A percentile compares a stretch with the other conserved stretches of the same genome.
phyloP scores from a whole-genome alignment of 169 alveolate genomes.

The Eimeria necatrix region DNA sequence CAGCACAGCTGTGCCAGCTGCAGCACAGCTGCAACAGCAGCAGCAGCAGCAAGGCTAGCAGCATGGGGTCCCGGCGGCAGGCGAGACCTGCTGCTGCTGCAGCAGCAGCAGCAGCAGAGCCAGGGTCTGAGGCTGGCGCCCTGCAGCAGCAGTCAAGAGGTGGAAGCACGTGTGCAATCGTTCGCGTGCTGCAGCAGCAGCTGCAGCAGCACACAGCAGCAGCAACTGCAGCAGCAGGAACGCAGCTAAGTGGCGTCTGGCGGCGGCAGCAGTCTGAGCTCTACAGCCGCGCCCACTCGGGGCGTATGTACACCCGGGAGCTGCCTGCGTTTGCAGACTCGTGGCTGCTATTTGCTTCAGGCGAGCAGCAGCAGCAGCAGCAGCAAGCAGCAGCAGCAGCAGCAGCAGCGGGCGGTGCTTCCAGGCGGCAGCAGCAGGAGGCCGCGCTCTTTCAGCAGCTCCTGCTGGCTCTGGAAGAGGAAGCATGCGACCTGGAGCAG shows the following conservation, averaged over 20 bases:
- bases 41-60: background rate
- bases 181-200: constrained; percentile 47
- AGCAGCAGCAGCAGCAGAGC: constrained; percentile 43
- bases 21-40: background rate
- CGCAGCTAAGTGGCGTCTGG: background rate
- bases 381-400: constrained; percentile 51
- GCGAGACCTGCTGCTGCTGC: constrained; percentile 11
- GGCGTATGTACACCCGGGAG: constrained; percentile 36
- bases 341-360: background rate
- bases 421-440: constrained; percentile 37
- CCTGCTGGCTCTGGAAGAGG: constrained; percentile 43
- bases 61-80: background rate
- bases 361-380: constrained; percentile 24
- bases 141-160: constrained; percentile 5
- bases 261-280: constrained; percentile 30
- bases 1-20: constrained; percentile 10
- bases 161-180: background rate
- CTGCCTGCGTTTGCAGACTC: background rate
- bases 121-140: background rate
- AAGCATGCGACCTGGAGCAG: constrained; percentile 13
- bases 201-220: constrained; percentile 67
- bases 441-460: constrained; percentile 34
- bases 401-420: constrained; percentile 36
- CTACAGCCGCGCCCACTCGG: background rate
- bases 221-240: constrained; percentile 16